phyloP scores from a whole-genome alignment of 169 alveolate genomes.

The Neospora caninum region DNA sequence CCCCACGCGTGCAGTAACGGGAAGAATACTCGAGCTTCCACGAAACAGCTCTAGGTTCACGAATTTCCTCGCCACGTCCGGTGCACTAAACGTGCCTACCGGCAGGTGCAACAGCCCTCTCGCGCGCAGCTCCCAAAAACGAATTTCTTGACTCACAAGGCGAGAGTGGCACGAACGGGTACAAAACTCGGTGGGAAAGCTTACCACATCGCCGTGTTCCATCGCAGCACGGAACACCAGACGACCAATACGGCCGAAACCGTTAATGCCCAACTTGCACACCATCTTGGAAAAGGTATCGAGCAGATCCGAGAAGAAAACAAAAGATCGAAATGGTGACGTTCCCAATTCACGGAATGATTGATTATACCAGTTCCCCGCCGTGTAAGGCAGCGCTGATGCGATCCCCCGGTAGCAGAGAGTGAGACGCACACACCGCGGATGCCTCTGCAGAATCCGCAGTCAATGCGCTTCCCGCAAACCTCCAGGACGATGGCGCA shows the following conservation, averaged over 20 bases:
- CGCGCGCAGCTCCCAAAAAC: too few species aligned
- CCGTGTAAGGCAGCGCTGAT: not conserved
- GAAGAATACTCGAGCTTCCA: too few species aligned
- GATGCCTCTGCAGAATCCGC: not conserved
- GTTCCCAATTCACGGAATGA: not conserved
- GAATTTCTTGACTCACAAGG: too few species aligned
- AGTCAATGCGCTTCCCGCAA: not conserved
- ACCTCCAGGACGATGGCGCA: not conserved
- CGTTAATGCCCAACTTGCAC: constrained; percentile 97
- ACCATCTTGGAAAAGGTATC: constrained; percentile 74
- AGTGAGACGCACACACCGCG: not conserved
- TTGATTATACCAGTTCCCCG: not conserved
- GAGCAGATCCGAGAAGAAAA: too few species aligned
- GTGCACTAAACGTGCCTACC: too few species aligned
- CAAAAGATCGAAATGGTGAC: not conserved
- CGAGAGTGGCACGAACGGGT: too few species aligned
- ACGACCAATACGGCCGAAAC: constrained; percentile 99
- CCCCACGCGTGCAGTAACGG: too few species aligned
- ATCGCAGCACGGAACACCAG: constrained; percentile 96
- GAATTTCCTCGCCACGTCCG: too few species aligned
- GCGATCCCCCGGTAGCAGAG: constrained; percentile 13
- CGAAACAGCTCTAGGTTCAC: too few species aligned
- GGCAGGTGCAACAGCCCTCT: too few species aligned
- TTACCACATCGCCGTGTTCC: constrained; percentile 81
- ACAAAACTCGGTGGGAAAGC: constrained; percentile 18